Evolutionary conservation across 192 early-diverging fungal species (phyloP), one percentile per base, ranked within the genome.

Genomic region (Bifiguratus adelaidae): DNA sequence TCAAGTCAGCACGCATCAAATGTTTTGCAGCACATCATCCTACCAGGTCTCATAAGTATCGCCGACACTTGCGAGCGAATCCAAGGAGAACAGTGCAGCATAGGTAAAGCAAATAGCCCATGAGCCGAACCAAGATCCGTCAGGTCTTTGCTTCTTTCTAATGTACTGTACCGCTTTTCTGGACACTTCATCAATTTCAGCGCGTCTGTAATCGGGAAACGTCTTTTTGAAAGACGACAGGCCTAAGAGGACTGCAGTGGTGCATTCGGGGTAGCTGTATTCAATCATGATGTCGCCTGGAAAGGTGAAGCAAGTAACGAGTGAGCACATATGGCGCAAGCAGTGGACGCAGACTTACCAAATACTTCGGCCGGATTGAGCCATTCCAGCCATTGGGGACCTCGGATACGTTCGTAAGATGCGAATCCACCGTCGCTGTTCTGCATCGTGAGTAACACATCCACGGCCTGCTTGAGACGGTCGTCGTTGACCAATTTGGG

Each of bases 51-150:
- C 65, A 55, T 95, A 97, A 30, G 48, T 70, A 67, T 87, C 80
- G 6, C 89, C 93, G 16, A 85, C 77, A 44, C 81, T 84, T 7
- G 81, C 79, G 53, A 98, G 60, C 47, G 77, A 79, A 58, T 94
- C 83, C 20, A 94, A 49, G 1, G 86, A 86, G 81, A 98, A 98
- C 81, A 91, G 82, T 12, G 80, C 78, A 25, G 89, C 92, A 55
- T 98, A 98, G 11, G 92, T 96, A 50, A 92, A 98, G 61, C 95
- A 98, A 52, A 98, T 87, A 37, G 82, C 95, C 95, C 95, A 98
- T 24, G 80, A 76, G 3, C 95, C 95, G 60, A 85, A 93, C 91
- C 91, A 98, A 41, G 80, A 78, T 13, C 95, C 95, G 58, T 96
- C 89, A 16, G 49, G 46, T 15, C 74, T 52, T 65, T 98, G 95